Conservation (phyloP, 169 alveolate species). For the Plasmodium yoelii region DNA sequence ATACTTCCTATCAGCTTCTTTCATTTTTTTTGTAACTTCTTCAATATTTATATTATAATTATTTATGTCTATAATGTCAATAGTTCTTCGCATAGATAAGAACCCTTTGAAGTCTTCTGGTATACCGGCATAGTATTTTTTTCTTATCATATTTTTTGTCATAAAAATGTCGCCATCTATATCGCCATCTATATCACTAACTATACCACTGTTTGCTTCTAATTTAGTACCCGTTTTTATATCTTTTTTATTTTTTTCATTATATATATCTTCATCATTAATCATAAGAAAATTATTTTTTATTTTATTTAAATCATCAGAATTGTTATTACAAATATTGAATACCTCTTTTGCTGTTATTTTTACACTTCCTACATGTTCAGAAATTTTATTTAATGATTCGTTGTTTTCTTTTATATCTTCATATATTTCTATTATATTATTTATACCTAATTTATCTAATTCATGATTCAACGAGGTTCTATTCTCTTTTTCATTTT, state of each 20-base stretch:
- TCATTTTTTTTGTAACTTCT: slow-evolving; percentile 26
- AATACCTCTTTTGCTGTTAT: background rate
- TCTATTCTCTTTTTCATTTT: slow-evolving; percentile 28
- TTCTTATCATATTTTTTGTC: slow-evolving; percentile 58
- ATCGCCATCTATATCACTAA: slow-evolving; percentile 54
- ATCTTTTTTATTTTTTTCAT: background rate
- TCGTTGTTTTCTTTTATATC: slow-evolving; percentile 44
- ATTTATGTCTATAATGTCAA: slow-evolving; percentile 68
- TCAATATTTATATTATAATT: slow-evolving; percentile 35
- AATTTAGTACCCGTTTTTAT: background rate
- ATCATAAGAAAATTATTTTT: background rate
- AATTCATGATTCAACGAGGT: slow-evolving; percentile 17
- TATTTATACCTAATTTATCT: slow-evolving; percentile 20
- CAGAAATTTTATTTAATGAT: slow-evolving; percentile 16
- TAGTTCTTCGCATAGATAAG: slow-evolving; percentile 67
- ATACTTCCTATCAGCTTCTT: background rate
- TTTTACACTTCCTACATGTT: slow-evolving; percentile 6
- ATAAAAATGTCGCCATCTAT: slow-evolving; percentile 56
- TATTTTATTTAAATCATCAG: background rate
- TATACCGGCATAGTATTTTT: slow-evolving; percentile 67
- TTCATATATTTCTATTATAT: slow-evolving; percentile 38
- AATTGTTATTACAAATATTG: background rate
- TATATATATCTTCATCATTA: background rate
- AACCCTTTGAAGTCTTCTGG: slow-evolving; percentile 66
- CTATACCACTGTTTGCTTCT: background rate